Base-by-base conservation (phyloP, 164 flowering plant genomes). In the Stephania japonica region DNA sequence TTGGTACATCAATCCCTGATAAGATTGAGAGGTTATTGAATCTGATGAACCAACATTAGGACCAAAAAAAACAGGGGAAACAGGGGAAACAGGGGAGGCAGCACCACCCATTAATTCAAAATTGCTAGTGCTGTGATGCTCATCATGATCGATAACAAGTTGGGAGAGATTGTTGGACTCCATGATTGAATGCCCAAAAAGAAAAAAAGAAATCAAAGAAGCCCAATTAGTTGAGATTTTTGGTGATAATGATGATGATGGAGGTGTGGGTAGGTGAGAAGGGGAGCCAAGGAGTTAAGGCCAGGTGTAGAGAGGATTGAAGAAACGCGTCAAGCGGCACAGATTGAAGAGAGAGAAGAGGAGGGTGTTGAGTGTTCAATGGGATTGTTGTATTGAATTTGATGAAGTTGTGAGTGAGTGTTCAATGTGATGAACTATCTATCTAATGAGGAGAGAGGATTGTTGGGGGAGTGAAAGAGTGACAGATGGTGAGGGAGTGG, bases 401-500 rank as follows among this genome's bases (percentile, higher is more conserved):
- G n/a, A n/a, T n/a, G n/a, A n/a, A n/a, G n/a, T n/a, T n/a, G n/a
- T n/a, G n/a, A n/a, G n/a, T n/a, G n/a, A n/a, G n/a, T n/a, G n/a
- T n/a, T n/a, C 1, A 44, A 13, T 44, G 14, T 8, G 50, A 44
- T 44, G 14, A 13, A 44, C 14, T 0, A 44, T 44, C 10, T 1
- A 44, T 8, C 50, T 8, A 13, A 8, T 3, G 65, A 10, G 8
- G 73, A 9, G 26, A 7, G 66, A 18, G 25, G 14, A n/a, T 18
- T 1, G 42, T 44, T 44, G 50, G 10, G 50, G 21, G 7, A 24
- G 21, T 65, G 42, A 50, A 65, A 65, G 62, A 25, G 49, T 70
- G 78, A 70, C 78, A 75, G 56, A 75, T 75, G 77, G 68, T 26
- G 61, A 25, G 66, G 8, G 72, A 63, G 42, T 50, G 66, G 24